Percentiles rank a stretch among this genome's conserved stretches.
phyloP scores from a whole-genome alignment of 2,329 filamentous ascomycete genomes.

The Dothistroma septosporum region DNA sequence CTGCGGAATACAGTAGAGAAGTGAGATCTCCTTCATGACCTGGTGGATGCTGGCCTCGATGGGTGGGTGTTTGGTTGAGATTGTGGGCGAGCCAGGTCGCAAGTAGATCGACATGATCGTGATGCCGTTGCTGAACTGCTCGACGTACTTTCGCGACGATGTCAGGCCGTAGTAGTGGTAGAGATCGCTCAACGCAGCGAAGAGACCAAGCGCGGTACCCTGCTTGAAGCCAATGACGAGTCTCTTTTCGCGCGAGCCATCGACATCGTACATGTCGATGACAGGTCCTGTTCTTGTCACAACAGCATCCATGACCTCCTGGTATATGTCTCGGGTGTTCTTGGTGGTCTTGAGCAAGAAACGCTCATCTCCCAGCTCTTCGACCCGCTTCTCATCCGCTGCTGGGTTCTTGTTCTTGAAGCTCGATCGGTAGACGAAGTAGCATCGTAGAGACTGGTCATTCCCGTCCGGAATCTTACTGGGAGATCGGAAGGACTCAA shows the following conservation, averaged over 20 bases:
- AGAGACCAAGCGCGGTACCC: constrained; percentile 84
- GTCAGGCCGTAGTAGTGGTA: constrained; percentile 99
- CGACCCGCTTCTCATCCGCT: constrained; percentile 78
- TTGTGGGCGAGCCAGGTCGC: constrained; percentile 60
- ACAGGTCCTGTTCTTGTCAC: constrained; percentile 85
- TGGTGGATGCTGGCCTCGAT: constrained; percentile 96
- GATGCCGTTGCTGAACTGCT: constrained; percentile 98
- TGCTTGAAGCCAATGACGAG: constrained; percentile 93
- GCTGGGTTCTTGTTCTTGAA: constrained; percentile 73
- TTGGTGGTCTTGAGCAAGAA: constrained; percentile 94
- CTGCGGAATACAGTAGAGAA: constrained; percentile 95
- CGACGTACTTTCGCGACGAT: constrained; percentile 90
- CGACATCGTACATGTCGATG: constrained; percentile 96
- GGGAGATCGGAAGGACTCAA: constrained; percentile 94
- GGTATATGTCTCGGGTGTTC: constrained; percentile 95
- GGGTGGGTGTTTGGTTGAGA: constrained; percentile 61
- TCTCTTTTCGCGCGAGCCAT: constrained; percentile 85
- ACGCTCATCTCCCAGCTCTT: constrained; percentile 85
- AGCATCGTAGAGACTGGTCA: constrained; percentile 85
- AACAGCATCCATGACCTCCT: constrained; percentile 83
- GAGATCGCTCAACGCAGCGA: constrained; percentile 89
- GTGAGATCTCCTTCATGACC: constrained; percentile 96
- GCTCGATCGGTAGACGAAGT: constrained; percentile 96
- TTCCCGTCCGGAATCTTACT: constrained; percentile 68
- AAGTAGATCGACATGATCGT: constrained; percentile 96